Conservation (phyloP, 805 yeast species). For the Ogataea ramenticola region DNA sequence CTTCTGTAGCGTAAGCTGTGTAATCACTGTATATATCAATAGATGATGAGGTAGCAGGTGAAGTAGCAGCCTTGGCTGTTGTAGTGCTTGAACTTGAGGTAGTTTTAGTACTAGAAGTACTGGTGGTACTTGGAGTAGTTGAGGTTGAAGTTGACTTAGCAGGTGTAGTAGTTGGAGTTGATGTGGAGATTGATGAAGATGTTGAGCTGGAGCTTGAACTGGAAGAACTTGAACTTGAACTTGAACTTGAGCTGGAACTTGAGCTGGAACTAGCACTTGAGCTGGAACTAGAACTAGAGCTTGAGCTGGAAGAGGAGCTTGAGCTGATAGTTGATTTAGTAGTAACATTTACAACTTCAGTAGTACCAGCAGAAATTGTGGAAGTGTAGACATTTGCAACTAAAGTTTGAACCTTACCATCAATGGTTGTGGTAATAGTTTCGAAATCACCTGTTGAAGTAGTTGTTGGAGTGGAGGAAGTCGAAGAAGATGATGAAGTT, state of each 20-base stretch:
- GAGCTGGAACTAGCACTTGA: no score
- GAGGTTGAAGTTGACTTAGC: constrained; percentile 27
- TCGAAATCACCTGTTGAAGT: neutral
- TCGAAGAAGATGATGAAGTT: neutral
- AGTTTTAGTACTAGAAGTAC: constrained; percentile 4
- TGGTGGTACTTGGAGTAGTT: constrained; percentile 5
- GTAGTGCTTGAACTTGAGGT: constrained; percentile 6
- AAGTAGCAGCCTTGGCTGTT: constrained; percentile 6
- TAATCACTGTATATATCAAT: neutral
- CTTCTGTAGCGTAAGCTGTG: constrained; percentile 26
- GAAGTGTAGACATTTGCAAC: constrained; percentile 22
- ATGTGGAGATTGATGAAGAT: constrained; percentile 30
- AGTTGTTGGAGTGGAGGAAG: neutral
- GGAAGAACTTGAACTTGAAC: no score
- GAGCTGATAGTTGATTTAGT: constrained; percentile 8
- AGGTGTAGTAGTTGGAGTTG: constrained; percentile 29
- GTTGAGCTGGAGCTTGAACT: no score
- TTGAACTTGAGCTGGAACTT: no score
- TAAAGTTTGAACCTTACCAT: constrained; percentile 13
- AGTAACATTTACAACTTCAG: constrained; percentile 8
- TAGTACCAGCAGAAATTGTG: constrained; percentile 13
- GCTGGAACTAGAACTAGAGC: no score
- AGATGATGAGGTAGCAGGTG: neutral
- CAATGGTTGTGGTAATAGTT: constrained; percentile 11
- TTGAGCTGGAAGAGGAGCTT: no score